A percentile compares a stretch with the other conserved stretches of the same genome.
Evolutionary conservation across 202 grass and related monocot species (phyloP).

Genomic region (Tripidium arundinaceum): DNA sequence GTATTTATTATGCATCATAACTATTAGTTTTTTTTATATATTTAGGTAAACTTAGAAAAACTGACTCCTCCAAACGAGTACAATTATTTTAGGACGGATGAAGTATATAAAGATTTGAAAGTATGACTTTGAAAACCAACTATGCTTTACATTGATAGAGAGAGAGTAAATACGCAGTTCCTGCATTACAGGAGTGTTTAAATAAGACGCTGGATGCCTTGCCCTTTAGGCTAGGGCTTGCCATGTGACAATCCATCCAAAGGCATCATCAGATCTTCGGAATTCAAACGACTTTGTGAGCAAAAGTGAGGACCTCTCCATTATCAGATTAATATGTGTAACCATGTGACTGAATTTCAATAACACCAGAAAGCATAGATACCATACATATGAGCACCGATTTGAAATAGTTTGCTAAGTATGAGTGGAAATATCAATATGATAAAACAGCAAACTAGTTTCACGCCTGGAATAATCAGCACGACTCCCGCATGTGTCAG

Average conservation of each 20-base stretch:
- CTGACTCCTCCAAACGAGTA: too few species aligned
- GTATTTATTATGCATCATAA: too few species aligned
- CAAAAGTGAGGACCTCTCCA: too few species aligned
- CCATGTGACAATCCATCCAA: neutral
- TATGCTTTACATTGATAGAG: neutral
- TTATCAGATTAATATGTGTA: neutral
- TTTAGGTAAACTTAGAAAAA: too few species aligned
- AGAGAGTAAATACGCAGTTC: neutral
- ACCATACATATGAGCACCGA: neutral
- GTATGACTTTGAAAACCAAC: neutral
- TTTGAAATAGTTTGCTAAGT: neutral
- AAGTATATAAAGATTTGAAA: too few species aligned
- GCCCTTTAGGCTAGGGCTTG: neutral
- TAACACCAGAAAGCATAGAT: neutral
- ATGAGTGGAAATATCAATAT: neutral
- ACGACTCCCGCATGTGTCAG: neutral
- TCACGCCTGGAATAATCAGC: neutral
- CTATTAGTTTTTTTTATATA: too few species aligned
- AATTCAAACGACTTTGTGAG: neutral
- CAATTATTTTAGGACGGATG: too few species aligned
- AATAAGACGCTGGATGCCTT: neutral
- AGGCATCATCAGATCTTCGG: neutral
- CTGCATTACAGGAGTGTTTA: neutral
- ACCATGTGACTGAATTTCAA: neutral
- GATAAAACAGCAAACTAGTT: neutral